Percentiles rank a stretch among this genome's conserved stretches.
Evolutionary conservation across 139 green algal genomes (phyloP).

Genomic region (Chlamydomonas sp.): DNA sequence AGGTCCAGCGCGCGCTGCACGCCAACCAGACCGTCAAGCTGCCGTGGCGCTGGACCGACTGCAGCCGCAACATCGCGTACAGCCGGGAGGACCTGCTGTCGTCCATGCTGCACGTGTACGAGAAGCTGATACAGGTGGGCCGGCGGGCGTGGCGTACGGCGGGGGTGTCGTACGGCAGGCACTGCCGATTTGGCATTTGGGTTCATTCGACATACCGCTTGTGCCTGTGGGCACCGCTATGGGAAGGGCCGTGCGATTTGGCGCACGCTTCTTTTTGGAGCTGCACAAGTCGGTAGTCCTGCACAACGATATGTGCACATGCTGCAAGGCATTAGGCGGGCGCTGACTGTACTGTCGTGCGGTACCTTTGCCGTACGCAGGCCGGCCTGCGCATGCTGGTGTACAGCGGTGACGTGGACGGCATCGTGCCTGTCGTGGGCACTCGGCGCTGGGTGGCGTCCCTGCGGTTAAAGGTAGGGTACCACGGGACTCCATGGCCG

Average conservation of each 20-base stretch:
- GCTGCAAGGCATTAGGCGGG: no score
- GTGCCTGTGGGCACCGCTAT: no score
- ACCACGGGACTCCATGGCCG: no score
- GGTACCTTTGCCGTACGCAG: not conserved
- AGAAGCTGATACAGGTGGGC: slow-evolving; percentile 54
- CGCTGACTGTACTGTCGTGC: no score
- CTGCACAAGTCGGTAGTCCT: no score
- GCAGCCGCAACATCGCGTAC: slow-evolving; percentile 66
- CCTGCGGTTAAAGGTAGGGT: slow-evolving; percentile 53
- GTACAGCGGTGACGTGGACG: slow-evolving; percentile 81
- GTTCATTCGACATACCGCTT: no score
- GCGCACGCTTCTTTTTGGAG: no score
- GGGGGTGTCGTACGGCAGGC: no score
- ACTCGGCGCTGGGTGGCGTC: slow-evolving; percentile 63
- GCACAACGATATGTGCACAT: no score
- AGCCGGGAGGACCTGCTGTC: slow-evolving; percentile 68
- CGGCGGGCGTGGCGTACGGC: no score
- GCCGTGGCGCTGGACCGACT: slow-evolving; percentile 65
- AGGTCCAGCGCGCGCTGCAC: slow-evolving; percentile 76
- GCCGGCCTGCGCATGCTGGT: slow-evolving; percentile 67
- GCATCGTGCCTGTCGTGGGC: slow-evolving; percentile 76
- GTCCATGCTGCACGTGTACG: slow-evolving; percentile 75
- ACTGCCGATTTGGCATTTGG: no score
- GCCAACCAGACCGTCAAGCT: slow-evolving; percentile 63
- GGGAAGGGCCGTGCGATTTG: no score